Base-by-base conservation (phyloP, 108 stramenopile genomes). In the Aurantiochytrium sp. region DNA sequence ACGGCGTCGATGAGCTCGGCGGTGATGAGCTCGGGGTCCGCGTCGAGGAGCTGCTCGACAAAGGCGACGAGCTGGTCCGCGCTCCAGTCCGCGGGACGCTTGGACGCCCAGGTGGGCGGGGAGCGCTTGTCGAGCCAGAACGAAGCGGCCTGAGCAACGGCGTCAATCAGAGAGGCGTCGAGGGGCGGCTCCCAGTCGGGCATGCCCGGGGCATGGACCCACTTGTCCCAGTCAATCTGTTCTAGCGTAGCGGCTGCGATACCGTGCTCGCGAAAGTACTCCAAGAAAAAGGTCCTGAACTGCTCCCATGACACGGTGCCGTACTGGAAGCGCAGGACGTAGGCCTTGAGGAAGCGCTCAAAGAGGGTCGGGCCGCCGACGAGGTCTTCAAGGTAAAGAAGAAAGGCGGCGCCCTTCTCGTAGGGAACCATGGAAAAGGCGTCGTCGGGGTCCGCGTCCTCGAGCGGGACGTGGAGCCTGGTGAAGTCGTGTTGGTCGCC, bases 391-490 rank as follows among this genome's bases (percentile, higher is more conserved):
- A 99, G 90, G 37, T 94, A 93, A 39, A 94, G 89, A 24, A 98
- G 85, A 2, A 99, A 93, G 30, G 95, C 93, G 34, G 89, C 93
- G 2, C 93, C 93, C 88, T 94, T 94, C 85, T 94, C 93, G 81
- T 94, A 94, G 4, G 92, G 90, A 92, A 98, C 86, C 19, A 90
- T 89, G 19, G 95, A 95, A 87, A 96, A 99, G 59, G 96, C 96
- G 68, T 98, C 97, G 91, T 99, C 99, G 6, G 99, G 99, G 90
- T 99, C 99, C 4, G 87, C 90, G 55, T 96, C 97, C 6, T 93
- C 95, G 88, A 96, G 88, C 30, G 92, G 88, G 12, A 95, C 95
- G 27, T 97, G 93, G 31, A 98, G 85, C 36, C 85, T 89, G 4
- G 96, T 96, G 85, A 95, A 88, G 54, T 55, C 21, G 53, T 87